A percentile compares a stretch with the other conserved stretches of the same genome.
phyloP scores from a whole-genome alignment of 176 grass and related monocot species.

The Metroxylon sagu region DNA sequence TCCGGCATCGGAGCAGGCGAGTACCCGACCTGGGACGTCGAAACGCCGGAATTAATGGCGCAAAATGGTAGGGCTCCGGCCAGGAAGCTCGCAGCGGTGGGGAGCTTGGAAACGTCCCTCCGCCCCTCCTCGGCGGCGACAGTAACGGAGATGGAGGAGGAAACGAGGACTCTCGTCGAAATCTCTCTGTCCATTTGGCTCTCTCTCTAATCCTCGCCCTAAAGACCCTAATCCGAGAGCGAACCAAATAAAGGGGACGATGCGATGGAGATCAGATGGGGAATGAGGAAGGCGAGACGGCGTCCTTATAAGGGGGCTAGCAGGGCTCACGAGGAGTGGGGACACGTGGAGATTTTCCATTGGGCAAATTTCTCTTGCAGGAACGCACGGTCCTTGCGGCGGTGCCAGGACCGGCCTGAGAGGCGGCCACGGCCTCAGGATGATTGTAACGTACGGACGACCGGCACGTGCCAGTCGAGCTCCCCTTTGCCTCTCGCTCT shows the following conservation, averaged over 20 bases:
- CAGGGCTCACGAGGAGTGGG: too few relatives aligned
- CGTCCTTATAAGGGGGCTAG: not conserved
- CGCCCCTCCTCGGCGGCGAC: not conserved
- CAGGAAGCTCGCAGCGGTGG: too few relatives aligned
- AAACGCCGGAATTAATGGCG: not conserved
- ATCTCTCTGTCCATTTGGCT: conserved; percentile 5
- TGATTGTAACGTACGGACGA: too few relatives aligned
- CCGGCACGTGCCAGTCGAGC: too few relatives aligned
- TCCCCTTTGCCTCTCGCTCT: too few relatives aligned
- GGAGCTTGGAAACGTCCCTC: too few relatives aligned
- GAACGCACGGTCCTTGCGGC: too few relatives aligned
- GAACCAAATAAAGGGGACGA: not conserved
- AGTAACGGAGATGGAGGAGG: not conserved
- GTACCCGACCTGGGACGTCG: not conserved
- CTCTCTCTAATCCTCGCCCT: not conserved
- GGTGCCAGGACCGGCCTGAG: too few relatives aligned
- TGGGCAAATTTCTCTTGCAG: not conserved
- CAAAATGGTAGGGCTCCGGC: not conserved
- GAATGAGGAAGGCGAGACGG: not conserved
- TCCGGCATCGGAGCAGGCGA: not conserved
- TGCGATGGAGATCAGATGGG: too few relatives aligned
- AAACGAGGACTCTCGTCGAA: not conserved
- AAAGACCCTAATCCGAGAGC: too few relatives aligned
- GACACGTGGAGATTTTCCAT: not conserved
- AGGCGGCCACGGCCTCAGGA: too few relatives aligned